Conservation (phyloP, 495 filamentous ascomycete genomes). For the Penicillium antarcticum region DNA sequence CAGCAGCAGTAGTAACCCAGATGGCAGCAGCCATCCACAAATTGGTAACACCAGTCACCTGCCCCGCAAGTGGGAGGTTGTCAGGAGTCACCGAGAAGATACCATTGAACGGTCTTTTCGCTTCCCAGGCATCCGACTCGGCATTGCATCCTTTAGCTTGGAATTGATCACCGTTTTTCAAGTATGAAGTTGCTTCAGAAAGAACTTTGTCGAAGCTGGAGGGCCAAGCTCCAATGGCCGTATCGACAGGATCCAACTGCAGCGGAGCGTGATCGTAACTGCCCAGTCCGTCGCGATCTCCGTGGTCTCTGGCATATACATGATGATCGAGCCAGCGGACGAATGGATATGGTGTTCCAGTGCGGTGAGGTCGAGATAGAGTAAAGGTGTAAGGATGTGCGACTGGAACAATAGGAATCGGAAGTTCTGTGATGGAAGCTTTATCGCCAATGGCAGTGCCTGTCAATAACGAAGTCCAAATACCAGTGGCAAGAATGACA, state of each 20-base stretch:
- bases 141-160: constrained; percentile 1
- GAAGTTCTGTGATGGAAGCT: constrained; percentile 3
- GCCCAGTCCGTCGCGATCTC: constrained; percentile 28
- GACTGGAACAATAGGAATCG: constrained; percentile 32
- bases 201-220: constrained; percentile 24
- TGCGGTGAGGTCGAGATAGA: constrained; percentile 5
- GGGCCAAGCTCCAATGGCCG: constrained; percentile 27
- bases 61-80: constrained; percentile 32
- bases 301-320: constrained; percentile 35
- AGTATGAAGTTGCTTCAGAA: constrained; percentile 14
- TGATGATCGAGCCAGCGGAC: constrained; percentile 35
- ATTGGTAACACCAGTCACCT: constrained; percentile 16
- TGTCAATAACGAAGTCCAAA: constrained; percentile 27
- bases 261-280: constrained; percentile 31
- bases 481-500: constrained; percentile 30
- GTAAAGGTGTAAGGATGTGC: constrained; percentile 36
- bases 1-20: constrained; percentile 37
- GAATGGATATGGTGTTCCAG: constrained; percentile 18
- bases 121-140: constrained; percentile 7
- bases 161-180: constrained; percentile 14
- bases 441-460: constrained; percentile 5
- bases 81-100: constrained; percentile 38
- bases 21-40: constrained; percentile 32
- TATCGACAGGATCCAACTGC: constrained; percentile 13
- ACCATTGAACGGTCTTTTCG: constrained; percentile 26